Evolutionary conservation across 2,329 filamentous ascomycete genomes (phyloP), one percentile per base, ranked within the genome.

Genomic region (Immersiporthe knoxdaviesiana): DNA sequence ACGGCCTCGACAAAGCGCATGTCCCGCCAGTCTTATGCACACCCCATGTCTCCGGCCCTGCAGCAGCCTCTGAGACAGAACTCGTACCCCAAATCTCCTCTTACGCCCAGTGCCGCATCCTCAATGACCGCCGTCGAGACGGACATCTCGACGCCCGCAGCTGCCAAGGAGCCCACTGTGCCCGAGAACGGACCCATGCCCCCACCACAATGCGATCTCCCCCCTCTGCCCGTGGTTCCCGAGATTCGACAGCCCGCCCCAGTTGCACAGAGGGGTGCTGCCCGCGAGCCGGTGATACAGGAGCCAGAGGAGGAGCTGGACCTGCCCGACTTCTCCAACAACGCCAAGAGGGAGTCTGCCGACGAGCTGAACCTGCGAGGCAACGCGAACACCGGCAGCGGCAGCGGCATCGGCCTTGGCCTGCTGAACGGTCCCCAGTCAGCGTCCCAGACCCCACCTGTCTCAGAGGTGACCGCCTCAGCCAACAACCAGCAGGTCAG

Each of bases 21-120:
- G 35, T 71, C 69, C 30, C 69, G 69, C 47, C 63, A 67, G 39
- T 71, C 69, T 24, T 68, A 68, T 56, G 71, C 56, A 54, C 71
- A 76, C 12, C 75, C 78, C 52, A 61, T 50, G 61, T 70, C 69
- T 8, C 66, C 69, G 2, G 72, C 75, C 77, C 71, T 72, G 72
- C 72, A 54, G 75, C 63, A 73, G 67, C 80, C 82, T 69, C 76
- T 78, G 35, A 81, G 80, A 3, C 79, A 82, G 67, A 84, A 83
- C 71, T 87, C 85, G 0, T 74, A 84, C 24, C 81, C 83, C 24
- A 80, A 80, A 72, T 81, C 80, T 35, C 78, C 80, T 52, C 64
- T 77, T 16, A 75, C 79, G 21, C 72, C 78, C 35, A 76, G 78
- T 56, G 64, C 67, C 24, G 79, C 79, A 73, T 75, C 69, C 72